Base-by-base conservation (phyloP, 805 yeast species). In the Cyberlindnera samutprakarnensis region DNA sequence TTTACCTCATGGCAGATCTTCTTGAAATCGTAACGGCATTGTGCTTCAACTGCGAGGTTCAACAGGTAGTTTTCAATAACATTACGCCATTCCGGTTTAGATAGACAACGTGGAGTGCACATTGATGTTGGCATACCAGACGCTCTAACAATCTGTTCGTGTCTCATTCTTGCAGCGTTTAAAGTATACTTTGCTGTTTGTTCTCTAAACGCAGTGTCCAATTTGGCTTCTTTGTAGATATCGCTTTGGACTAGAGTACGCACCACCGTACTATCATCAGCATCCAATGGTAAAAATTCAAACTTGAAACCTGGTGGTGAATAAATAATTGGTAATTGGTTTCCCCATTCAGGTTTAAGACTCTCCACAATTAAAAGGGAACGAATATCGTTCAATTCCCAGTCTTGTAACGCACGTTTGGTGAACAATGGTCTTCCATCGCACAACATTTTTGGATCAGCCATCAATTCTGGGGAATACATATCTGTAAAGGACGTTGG, bases 351-450 rank as follows among this genome's bases (percentile, higher is more conserved):
- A 5, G 74, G 73, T 31, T 56, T 58, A 23, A 70, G 42, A 17
- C 33, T 31, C 17, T 42, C 49, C 15, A 76, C 62, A 18, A 81
- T 75, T 23, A 81, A 56, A 18, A 79, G 53, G 2, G 86, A 75
- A 27, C 90, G 59, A 14, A 77, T 58, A 50, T 79, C 88, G 52
- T 81, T 81, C 31, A 77, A 48, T 29, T 70, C 76, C 90, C 90
- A 81, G 51, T 78, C 81, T 17, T 75, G 58, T 25, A 81, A 59
- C 12, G 70, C 73, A 32, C 86, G 59, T 39, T 68, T 70, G 0
- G 85, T 76, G 54, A 76, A 78, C 17, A 57, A 51, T 10, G 84
- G 85, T 27, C 86, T 59, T 0, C 81, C 80, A 40, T 72, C 72
- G 9, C 68, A 59, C 24, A 73, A 57, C 15, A 66, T 36, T 17